phyloP scores from a whole-genome alignment of 2,329 filamentous ascomycete genomes.

The Colletotrichum abscissum region DNA sequence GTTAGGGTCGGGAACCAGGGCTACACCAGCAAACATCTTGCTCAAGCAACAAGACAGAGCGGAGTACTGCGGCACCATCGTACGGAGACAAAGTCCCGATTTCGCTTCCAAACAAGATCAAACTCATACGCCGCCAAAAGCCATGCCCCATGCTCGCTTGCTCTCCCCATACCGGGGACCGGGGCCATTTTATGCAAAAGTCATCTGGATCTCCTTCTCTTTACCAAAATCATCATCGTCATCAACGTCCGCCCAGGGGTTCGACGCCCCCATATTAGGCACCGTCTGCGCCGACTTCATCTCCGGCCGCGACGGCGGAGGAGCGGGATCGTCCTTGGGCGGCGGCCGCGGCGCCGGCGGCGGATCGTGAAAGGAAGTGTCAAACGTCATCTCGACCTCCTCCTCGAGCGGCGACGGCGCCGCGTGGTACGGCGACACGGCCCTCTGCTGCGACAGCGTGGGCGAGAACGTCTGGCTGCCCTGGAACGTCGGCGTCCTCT shows the following conservation, averaged over 20 bases:
- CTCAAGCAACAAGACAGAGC: too few relatives aligned
- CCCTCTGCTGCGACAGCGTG: slow-evolving; percentile 1
- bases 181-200: slow-evolving; percentile 71
- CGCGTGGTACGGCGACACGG: slow-evolving; percentile 41
- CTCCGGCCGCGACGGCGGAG: slow-evolving; percentile 50
- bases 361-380: slow-evolving; percentile 66
- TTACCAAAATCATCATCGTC: slow-evolving; percentile 77
- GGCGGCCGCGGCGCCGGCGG: slow-evolving; percentile 43
- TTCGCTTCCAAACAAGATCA: not conserved
- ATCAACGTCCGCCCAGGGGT: slow-evolving; percentile 78
- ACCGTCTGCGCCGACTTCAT: slow-evolving; percentile 59
- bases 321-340: slow-evolving; percentile 42
- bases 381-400: slow-evolving; percentile 78
- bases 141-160: not conserved
- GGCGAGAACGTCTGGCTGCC: slow-evolving; percentile 35
- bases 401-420: slow-evolving; percentile 51
- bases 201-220: slow-evolving; percentile 83
- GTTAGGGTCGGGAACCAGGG: too few relatives aligned
- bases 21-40: too few relatives aligned
- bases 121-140: not conserved
- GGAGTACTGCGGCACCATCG: too few relatives aligned
- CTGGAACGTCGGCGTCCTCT: slow-evolving; percentile 38
- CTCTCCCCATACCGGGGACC: too few relatives aligned
- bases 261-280: slow-evolving; percentile 60
- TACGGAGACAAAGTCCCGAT: too few relatives aligned